A percentile compares a stretch with the other conserved stretches of the same genome.
phyloP scores from a whole-genome alignment of 2,329 filamentous ascomycete species.

The Onygenales sp. region DNA sequence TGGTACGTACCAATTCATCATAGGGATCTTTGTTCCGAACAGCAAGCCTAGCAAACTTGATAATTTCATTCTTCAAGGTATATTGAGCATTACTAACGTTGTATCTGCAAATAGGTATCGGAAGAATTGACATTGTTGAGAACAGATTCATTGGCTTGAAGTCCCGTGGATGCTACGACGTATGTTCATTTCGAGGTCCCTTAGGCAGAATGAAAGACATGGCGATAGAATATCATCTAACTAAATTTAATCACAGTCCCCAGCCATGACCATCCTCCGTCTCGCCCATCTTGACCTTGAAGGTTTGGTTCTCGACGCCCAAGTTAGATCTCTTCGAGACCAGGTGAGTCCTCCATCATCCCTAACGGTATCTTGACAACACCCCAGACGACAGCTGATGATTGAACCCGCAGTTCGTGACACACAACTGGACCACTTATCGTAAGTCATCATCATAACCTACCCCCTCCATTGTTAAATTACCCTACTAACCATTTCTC shows the following conservation, averaged over 20 bases:
- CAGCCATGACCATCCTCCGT: constrained; percentile 48
- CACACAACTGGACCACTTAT: too few species aligned
- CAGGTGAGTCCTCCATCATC: constrained; percentile 14
- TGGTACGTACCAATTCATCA: constrained; percentile 4
- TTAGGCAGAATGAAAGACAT: too few species aligned
- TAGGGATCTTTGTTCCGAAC: not conserved
- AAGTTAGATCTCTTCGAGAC: constrained; percentile 55
- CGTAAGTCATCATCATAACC: constrained; percentile 50
- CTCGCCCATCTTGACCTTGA: constrained; percentile 54
- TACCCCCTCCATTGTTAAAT: constrained; percentile 36
- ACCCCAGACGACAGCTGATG: too few species aligned
- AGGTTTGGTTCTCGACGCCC: constrained; percentile 54
- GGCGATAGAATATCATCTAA: not conserved
- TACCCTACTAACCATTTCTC: too few species aligned
- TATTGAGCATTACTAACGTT: not conserved
- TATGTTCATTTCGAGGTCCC: too few species aligned
- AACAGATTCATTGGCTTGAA: constrained; percentile 67
- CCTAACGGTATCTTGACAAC: not conserved
- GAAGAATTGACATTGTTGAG: constrained; percentile 68
- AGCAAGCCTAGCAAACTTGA: not conserved
- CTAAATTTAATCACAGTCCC: constrained; percentile 28
- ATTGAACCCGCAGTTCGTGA: too few species aligned
- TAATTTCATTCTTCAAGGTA: not conserved
- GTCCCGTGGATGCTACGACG: constrained; percentile 1
- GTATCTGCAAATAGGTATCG: constrained; percentile 43